phyloP scores from a whole-genome alignment of 2,329 filamentous ascomycete genomes.

The Microdochium paspali region DNA sequence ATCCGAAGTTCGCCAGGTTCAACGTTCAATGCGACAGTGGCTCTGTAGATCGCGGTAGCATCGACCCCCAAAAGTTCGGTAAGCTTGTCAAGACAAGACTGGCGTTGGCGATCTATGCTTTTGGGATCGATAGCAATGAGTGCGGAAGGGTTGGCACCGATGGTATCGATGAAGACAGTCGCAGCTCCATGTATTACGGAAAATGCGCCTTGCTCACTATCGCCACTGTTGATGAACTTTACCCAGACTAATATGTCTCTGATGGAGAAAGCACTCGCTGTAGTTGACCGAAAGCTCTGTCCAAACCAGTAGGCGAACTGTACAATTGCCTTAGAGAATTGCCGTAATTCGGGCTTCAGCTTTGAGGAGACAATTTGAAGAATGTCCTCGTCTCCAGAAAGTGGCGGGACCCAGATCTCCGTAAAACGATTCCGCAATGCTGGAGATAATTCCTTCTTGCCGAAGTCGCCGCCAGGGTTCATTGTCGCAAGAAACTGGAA shows the following conservation, averaged over 20 bases:
- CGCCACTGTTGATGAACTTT: conserved; percentile 72
- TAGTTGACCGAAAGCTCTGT: conserved; percentile 63
- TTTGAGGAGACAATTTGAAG: conserved; percentile 78
- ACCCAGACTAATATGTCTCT: conserved; percentile 91
- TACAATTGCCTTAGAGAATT: conserved; percentile 62
- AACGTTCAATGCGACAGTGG: conserved; percentile 48
- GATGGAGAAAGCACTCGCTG: conserved; percentile 74
- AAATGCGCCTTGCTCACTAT: conserved; percentile 31
- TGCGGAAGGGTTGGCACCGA: conserved; percentile 90
- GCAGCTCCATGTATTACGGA: conserved; percentile 74
- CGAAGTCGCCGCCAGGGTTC: conserved; percentile 98
- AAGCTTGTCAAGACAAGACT: conserved; percentile 64
- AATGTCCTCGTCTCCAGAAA: conserved; percentile 79
- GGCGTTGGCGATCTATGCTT: conserved; percentile 61
- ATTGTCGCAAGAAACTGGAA: conserved; percentile 98
- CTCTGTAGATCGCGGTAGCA: conserved; percentile 55
- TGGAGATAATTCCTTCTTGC: conserved; percentile 93
- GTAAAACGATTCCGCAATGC: conserved; percentile 94
- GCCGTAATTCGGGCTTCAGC: conserved; percentile 44
- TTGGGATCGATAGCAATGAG: conserved; percentile 65
- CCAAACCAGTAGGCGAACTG: conserved; percentile 93
- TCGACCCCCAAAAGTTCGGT: conserved; percentile 55
- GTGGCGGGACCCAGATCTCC: conserved; percentile 92
- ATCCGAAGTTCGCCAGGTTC: conserved; percentile 49
- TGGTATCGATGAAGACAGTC: conserved; percentile 90